Conservation (phyloP, 768 basidiomycete species). For the Tulasnella sp. region DNA sequence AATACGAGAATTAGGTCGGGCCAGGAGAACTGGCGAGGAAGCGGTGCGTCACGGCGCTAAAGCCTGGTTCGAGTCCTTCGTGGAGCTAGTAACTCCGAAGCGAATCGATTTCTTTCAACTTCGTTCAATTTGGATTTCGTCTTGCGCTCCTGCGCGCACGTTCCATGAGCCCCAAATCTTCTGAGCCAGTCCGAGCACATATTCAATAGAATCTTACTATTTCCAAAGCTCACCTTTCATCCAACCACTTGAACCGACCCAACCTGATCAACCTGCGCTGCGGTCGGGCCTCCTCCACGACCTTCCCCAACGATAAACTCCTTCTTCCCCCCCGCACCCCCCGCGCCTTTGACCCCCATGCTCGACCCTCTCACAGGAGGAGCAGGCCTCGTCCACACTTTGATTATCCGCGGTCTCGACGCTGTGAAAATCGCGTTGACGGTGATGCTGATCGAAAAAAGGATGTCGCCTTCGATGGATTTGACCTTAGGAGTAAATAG, state of each 20-base stretch:
- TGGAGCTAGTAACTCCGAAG: too few species aligned
- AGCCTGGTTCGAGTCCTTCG: too few species aligned
- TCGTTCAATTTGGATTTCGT: too few species aligned
- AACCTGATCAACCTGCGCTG: not conserved
- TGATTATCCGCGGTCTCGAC: conserved; percentile 69
- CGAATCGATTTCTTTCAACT: too few species aligned
- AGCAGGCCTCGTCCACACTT: conserved; percentile 49
- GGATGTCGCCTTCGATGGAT: conserved; percentile 68
- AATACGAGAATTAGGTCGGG: too few species aligned
- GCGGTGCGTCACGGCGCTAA: too few species aligned
- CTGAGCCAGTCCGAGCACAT: too few species aligned
- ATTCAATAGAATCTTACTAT: too few species aligned
- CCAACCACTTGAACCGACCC: not conserved
- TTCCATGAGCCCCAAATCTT: too few species aligned
- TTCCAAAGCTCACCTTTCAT: too few species aligned
- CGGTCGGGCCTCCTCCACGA: not conserved
- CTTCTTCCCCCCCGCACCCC: not conserved
- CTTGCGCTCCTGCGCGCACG: too few species aligned
- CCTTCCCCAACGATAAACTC: not conserved
- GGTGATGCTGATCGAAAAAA: conserved; percentile 68
- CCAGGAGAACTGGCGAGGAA: too few species aligned
- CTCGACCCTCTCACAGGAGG: conserved; percentile 18
- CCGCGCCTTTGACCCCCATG: not conserved
- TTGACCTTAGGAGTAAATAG: conserved; percentile 50
- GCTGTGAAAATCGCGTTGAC: conserved; percentile 69